Evolutionary conservation across 257 asterid genomes (phyloP).

Genomic region (Solanum pinnatisectum): DNA sequence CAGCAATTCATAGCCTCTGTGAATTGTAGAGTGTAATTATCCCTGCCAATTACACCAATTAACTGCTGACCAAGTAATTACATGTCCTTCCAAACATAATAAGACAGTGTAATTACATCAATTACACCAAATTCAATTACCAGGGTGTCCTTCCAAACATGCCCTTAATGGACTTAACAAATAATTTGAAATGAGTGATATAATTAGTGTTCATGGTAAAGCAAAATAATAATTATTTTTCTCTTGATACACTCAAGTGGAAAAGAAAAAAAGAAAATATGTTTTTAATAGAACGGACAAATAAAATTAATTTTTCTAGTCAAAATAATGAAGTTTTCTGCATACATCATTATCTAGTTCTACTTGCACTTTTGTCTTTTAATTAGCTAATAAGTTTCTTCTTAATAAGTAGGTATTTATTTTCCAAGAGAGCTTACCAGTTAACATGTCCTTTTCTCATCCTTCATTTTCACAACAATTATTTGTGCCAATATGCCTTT

Average conservation of each 20-base stretch:
- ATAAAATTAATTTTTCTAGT: background rate
- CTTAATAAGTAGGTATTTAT: background rate
- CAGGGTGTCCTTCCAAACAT: too few species aligned
- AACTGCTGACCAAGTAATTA: too few species aligned
- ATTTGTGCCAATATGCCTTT: background rate
- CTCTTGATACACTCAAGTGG: background rate
- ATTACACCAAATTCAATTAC: too few species aligned
- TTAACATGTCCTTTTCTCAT: background rate
- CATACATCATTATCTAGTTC: background rate
- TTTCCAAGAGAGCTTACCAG: background rate
- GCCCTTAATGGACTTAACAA: background rate
- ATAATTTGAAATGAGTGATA: background rate
- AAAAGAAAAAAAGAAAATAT: background rate
- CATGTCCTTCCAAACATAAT: too few species aligned
- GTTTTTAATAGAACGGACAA: background rate
- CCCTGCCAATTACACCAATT: too few species aligned
- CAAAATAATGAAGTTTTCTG: background rate
- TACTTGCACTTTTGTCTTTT: background rate
- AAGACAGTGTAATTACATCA: too few species aligned
- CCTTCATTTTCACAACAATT: background rate
- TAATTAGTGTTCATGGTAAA: background rate
- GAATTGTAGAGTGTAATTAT: too few species aligned
- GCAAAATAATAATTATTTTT: background rate
- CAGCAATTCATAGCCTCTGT: too few species aligned
- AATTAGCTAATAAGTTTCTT: background rate